Evolutionary conservation across 352 stramenopile species (phyloP).

Genomic region (Phytopythium ostracodes): DNA sequence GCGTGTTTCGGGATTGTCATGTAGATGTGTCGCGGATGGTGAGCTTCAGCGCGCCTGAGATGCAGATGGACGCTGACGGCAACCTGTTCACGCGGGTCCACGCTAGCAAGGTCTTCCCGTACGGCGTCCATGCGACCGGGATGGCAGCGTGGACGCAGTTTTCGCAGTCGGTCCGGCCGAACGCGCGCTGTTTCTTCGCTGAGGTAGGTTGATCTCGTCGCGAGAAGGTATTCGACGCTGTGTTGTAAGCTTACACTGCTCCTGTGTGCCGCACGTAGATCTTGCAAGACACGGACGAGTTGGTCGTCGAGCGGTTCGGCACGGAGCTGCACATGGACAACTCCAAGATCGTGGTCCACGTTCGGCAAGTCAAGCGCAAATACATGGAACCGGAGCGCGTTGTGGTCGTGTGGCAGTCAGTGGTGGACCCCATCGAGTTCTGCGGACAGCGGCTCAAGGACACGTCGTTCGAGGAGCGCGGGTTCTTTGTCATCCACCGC

Average conservation of each 20-base stretch:
- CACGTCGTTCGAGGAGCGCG: conserved; percentile 46
- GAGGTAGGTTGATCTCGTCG: background rate
- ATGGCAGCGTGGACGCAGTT: conserved; percentile 4
- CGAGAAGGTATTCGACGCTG: background rate
- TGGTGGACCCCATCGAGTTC: conserved; percentile 52
- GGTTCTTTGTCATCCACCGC: conserved; percentile 48
- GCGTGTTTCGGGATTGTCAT: background rate
- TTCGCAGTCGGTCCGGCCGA: conserved; percentile 3
- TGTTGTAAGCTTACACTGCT: too few species aligned
- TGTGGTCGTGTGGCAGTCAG: conserved; percentile 51
- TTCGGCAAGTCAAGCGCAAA: conserved; percentile 56
- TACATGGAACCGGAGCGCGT: conserved; percentile 45
- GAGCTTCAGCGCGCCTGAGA: background rate
- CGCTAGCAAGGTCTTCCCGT: conserved; percentile 1
- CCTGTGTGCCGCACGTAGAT: too few species aligned
- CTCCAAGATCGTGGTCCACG: conserved; percentile 35
- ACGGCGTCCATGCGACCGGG: background rate
- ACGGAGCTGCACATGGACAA: conserved; percentile 45
- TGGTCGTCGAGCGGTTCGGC: conserved; percentile 53
- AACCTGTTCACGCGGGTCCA: background rate
- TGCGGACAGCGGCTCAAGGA: conserved; percentile 26
- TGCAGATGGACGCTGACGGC: background rate
- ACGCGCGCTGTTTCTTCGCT: background rate
- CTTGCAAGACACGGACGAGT: conserved; percentile 36
- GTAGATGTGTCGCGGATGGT: background rate